These are phyloP conservation scores for Hygrophila difformis DNA, from an alignment of 257 asterid genomes.

Conservation along the genomic window DNA sequence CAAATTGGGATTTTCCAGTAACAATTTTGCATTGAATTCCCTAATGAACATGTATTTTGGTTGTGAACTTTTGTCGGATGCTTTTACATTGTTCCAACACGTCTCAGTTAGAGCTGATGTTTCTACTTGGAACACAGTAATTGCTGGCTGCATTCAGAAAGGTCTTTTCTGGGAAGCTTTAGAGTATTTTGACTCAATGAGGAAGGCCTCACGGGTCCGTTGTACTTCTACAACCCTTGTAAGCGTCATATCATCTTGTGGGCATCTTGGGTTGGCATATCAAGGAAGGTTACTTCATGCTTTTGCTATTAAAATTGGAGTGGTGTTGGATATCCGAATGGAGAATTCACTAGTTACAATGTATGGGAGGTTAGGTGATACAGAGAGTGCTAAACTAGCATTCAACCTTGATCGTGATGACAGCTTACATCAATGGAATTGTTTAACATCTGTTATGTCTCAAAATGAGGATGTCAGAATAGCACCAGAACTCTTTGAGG, in stretches of 20 bases:
- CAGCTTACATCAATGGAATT: constrained; percentile 65
- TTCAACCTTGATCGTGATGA: constrained; percentile 34
- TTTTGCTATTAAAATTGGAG: constrained; percentile 39
- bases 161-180: constrained; percentile 42
- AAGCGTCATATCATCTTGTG: constrained; percentile 46
- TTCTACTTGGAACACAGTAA: constrained; percentile 57
- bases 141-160: constrained; percentile 51
- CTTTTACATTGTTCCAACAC: constrained; percentile 32
- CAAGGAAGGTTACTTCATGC: constrained; percentile 44
- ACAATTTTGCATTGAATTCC: constrained; percentile 37
- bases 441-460: constrained; percentile 46
- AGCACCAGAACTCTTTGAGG: constrained; percentile 40
- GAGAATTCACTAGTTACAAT: constrained; percentile 54
- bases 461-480: constrained; percentile 53
- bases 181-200: constrained; percentile 43
- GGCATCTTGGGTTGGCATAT: constrained; percentile 36
- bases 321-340: constrained; percentile 29
- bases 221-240: constrained; percentile 36
- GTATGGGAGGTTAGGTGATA: constrained; percentile 58
- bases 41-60: constrained; percentile 50
- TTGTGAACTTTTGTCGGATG: constrained; percentile 38
- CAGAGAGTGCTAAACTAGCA: constrained; percentile 42
- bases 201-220: constrained; percentile 26
- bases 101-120: constrained; percentile 24
- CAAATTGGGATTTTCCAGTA: constrained; percentile 40